Conservation (phyloP, 176 grass and related monocot species). For the Oryza coarctata region DNA sequence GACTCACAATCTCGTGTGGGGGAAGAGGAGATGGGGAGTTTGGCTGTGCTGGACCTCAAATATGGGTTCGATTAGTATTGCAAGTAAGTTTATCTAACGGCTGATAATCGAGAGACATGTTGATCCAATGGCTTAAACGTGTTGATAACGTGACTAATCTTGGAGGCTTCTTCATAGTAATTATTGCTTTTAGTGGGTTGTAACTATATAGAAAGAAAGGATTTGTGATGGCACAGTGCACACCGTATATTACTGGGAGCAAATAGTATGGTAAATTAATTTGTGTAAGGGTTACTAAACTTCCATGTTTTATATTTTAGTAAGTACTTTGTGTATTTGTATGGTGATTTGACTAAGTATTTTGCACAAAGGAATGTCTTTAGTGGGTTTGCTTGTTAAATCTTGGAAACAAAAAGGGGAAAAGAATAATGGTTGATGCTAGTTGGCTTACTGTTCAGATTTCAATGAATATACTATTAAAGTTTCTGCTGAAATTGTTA, state of each 20-base stretch:
- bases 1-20: no score
- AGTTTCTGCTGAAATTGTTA: constrained; percentile 17
- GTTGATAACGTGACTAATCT: no score
- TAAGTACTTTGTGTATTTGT: constrained; percentile 1
- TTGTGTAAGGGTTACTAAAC: background rate
- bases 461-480: background rate
- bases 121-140: no score
- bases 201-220: no score
- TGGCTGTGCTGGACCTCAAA: no score
- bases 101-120: no score
- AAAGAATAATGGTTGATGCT: background rate
- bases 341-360: background rate
- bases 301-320: background rate
- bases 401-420: background rate
- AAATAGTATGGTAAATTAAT: background rate
- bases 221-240: background rate
- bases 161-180: no score
- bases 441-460: constrained; percentile 30
- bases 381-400: constrained; percentile 10
- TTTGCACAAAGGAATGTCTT: background rate
- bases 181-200: no score
- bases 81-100: no score
- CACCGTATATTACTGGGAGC: background rate
- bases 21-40: no score
- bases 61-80: no score